phyloP scores from a whole-genome alignment of 2,329 filamentous ascomycete species.

The Diplodia scrobiculata region DNA sequence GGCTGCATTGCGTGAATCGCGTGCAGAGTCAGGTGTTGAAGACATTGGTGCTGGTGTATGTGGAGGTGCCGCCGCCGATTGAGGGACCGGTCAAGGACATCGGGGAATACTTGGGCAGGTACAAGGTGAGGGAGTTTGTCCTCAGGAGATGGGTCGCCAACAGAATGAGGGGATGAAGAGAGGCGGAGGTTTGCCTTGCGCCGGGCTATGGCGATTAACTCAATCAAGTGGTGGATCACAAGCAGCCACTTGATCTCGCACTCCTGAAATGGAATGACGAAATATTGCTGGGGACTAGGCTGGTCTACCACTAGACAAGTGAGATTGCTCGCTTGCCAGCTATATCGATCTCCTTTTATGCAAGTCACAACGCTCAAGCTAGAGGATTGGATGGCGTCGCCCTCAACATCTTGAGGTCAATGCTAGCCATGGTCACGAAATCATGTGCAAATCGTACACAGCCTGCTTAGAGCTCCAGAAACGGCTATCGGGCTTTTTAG shows the following conservation, averaged over 20 bases:
- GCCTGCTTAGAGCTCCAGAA: too few relatives aligned
- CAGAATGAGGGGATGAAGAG: constrained; percentile 51
- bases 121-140: constrained; percentile 77
- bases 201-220: background rate
- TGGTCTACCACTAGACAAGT: background rate
- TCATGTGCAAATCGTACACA: background rate
- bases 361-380: background rate
- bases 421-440: background rate
- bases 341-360: background rate
- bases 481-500: too few relatives aligned
- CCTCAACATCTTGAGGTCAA: background rate
- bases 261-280: background rate
- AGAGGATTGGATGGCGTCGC: too few relatives aligned
- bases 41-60: constrained; percentile 84
- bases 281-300: background rate
- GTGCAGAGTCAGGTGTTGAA: constrained; percentile 90
- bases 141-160: constrained; percentile 84
- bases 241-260: background rate
- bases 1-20: constrained; percentile 85
- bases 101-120: constrained; percentile 64
- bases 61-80: constrained; percentile 76
- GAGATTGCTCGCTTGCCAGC: background rate
- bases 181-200: background rate
- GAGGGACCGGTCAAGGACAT: constrained; percentile 53
- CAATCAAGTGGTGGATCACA: background rate